Base-by-base conservation (phyloP, 371 early-diverging fungal species). In the Blakeslea trispora region DNA sequence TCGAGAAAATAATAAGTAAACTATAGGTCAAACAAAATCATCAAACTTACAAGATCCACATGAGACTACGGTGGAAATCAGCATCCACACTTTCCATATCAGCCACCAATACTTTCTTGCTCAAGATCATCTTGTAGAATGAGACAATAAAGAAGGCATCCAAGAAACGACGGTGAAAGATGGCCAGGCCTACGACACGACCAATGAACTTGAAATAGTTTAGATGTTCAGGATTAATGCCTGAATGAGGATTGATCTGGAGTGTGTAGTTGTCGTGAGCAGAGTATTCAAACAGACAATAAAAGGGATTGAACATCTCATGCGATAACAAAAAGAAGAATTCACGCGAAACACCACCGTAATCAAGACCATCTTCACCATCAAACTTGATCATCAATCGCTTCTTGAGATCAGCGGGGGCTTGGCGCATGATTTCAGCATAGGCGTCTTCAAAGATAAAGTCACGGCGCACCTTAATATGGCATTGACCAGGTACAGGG, bases 121-220 rank as follows among this genome's bases (percentile, higher is more conserved):
- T 85, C 40, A 99, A 74, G 24, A 99, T 88, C 86, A 91, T 89
- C 81, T 98, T 98, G 82, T 98, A 99, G 71, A 98, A 92, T 14
- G 95, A 90, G 5, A 90, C 88, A 41, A 95, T 89, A 61, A 98
- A 98, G 83, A 94, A 97, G 11, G 96, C 93, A 64, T 98, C 98
- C 56, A 99, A 77, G 80, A 94, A 93, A 42, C 95, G 89, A 50
- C 95, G 91, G 73, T 99, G 97, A 86, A 96, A 96, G 50, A 98
- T 94, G 21, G 96, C 93, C 63, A 96, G 81, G 23, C 98, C 99
- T 42, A 98, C 89, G 3, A 96, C 91, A 48, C 99, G 90, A 15
- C 99, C 99, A 63, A 98, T 95, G 68, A 99, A 99, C 70, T 88
- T 90, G 81, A 98, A 99, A 81, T 96, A 98, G 71, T 94, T 91